Percentiles rank a stretch among this genome's conserved stretches.
Conservation (phyloP, 208 protist genomes). For the Acanthamoeba healyi region DNA sequence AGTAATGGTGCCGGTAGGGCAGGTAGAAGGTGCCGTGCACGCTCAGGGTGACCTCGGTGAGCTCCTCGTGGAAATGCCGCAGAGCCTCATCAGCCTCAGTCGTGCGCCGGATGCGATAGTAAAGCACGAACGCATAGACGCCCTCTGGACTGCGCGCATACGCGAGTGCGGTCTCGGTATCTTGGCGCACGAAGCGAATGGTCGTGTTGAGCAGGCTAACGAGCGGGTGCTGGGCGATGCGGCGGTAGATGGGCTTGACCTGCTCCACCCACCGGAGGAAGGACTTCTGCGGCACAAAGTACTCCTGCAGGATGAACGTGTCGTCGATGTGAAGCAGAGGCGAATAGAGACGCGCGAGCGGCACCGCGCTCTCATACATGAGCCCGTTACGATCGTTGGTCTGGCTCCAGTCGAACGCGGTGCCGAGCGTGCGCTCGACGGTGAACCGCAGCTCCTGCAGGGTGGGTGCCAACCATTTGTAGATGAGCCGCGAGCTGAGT, state of each 20-base stretch:
- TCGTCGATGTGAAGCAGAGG: constrained; percentile 83
- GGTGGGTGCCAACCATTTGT: constrained; percentile 82
- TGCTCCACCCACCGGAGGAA: constrained; percentile 80
- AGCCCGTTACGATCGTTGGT: constrained; percentile 83
- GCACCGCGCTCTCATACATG: constrained; percentile 85
- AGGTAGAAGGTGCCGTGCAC: constrained; percentile 87
- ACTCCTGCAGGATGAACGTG: constrained; percentile 87
- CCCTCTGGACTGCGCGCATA: constrained; percentile 77
- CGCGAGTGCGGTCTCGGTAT: constrained; percentile 70
- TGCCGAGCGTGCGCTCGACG: constrained; percentile 77
- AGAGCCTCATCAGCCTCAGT: constrained; percentile 74
- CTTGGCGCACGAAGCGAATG: constrained; percentile 83
- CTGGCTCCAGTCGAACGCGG: constrained; percentile 84
- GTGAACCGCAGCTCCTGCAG: constrained; percentile 77
- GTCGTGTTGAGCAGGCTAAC: constrained; percentile 84
- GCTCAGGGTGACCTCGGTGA: constrained; percentile 67
- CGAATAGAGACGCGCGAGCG: constrained; percentile 79
- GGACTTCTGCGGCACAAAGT: constrained; percentile 82
- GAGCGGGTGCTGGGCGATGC: neutral
- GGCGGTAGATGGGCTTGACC: constrained; percentile 36
- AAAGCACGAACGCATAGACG: constrained; percentile 86
- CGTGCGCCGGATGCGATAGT: constrained; percentile 80
- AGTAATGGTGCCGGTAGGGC: constrained; percentile 87
- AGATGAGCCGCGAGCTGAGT: constrained; percentile 59
- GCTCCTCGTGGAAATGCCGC: constrained; percentile 59